Evolutionary conservation across 345 rosid genomes (phyloP).

Genomic region (Euphorbia peplus): DNA sequence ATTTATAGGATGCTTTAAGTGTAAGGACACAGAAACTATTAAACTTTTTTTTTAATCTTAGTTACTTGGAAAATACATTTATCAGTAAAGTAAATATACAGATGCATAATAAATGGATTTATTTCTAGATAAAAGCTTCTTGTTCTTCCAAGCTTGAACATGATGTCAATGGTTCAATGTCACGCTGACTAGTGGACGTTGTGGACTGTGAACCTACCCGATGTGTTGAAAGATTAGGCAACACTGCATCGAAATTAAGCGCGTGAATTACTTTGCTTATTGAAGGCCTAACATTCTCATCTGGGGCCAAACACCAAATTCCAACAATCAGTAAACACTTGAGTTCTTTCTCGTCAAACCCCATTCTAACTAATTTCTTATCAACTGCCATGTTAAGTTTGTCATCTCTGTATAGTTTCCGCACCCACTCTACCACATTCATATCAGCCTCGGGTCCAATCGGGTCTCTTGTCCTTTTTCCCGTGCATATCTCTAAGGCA

Average conservation of each 20-base stretch:
- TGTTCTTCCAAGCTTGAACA: background rate
- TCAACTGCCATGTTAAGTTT: constrained; percentile 35
- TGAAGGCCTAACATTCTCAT: constrained; percentile 23
- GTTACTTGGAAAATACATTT: background rate
- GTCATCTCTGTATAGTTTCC: constrained; percentile 42
- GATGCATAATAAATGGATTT: no score
- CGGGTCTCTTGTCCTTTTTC: constrained; percentile 37
- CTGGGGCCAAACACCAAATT: constrained; percentile 27
- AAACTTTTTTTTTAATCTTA: no score
- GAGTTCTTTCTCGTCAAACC: constrained; percentile 36
- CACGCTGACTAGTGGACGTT: background rate
- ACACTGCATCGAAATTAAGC: constrained; percentile 5
- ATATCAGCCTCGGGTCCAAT: constrained; percentile 11
- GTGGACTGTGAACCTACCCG: background rate
- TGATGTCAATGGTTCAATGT: background rate
- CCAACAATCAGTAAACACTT: constrained; percentile 38
- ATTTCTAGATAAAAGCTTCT: no score
- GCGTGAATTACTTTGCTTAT: constrained; percentile 24
- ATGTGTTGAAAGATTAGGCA: constrained; percentile 7
- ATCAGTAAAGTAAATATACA: no score
- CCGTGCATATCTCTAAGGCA: constrained; percentile 35
- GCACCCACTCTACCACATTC: constrained; percentile 48
- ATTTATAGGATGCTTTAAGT: no score
- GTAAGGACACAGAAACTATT: no score
- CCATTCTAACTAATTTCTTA: constrained; percentile 22